Base-by-base conservation (phyloP, 1,284 basidiomycete species). In the Microbotryum intermedium region DNA sequence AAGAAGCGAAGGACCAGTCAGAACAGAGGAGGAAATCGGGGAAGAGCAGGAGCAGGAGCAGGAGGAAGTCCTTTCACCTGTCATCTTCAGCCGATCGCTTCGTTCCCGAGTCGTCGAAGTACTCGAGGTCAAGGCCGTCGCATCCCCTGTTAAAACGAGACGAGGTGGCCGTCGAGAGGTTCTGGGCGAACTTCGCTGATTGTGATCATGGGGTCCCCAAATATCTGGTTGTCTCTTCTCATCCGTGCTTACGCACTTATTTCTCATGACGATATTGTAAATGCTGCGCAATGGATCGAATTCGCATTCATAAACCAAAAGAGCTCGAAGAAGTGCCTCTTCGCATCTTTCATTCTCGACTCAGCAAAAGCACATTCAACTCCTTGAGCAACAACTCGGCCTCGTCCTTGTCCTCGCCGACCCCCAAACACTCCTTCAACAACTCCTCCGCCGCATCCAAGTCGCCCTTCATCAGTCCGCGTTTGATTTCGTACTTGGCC, bases 401-500 rank as follows among this genome's bases (percentile, higher is more conserved):
- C 50, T 66, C 65, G 21, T 67, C 66, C 50, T 60, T 60, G 7
- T 54, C 61, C 46, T 67, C 66, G 54, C 60, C 60, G 34, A 56
- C 50, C 11, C 39, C 49, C 55, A 58, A 56, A 6, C 57, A 26
- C 44, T 44, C 39, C 25, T 50, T 39, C 21, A 65, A 20, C 21
- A 66, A 67, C 28, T 65, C 61, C 46, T 68, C 65, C 5, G 68
- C 69, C 39, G 49, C 47, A 6, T 50, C 61, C 18, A 69, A 25
- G 34, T 71, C 65, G 4, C 66, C 66, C 16, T 61, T 21, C 21
- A 44, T 46, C 42, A 55, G 44, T 39, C 60, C 58, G 25, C 60
- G 58, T n/a, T 57, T 43, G 49, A 70, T 62, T 50, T 71, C 69
- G 54, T 64, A 70, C 47, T 54, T 59, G 1, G 65, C 69, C 16